A percentile compares a stretch with the other conserved stretches of the same genome.
Conservation (phyloP, 345 rosid species). For the Eucalyptus curtisii region DNA sequence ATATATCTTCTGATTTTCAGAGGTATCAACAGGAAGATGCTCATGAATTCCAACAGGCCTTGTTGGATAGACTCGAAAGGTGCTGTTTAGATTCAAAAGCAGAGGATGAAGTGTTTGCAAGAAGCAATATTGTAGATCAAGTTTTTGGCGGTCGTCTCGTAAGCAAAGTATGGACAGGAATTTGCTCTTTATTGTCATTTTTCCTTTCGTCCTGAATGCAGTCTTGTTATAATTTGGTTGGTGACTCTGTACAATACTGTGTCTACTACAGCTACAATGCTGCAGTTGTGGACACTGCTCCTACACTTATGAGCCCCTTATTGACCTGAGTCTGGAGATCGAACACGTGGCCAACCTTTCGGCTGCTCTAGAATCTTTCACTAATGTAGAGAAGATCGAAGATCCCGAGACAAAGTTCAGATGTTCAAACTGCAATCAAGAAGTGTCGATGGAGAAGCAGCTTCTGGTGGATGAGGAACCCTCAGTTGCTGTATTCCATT, state of each 20-base stretch:
- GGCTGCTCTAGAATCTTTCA: constrained; percentile 61
- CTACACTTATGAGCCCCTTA: constrained; percentile 42
- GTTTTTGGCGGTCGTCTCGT: constrained; percentile 68
- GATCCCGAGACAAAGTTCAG: constrained; percentile 36
- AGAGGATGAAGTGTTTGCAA: constrained; percentile 5
- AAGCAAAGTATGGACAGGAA: constrained; percentile 36
- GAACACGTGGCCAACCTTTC: constrained; percentile 42
- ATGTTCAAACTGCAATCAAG: constrained; percentile 64
- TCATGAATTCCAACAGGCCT: constrained; percentile 70
- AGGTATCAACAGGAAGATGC: constrained; percentile 79
- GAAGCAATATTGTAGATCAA: constrained; percentile 32
- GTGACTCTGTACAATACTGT: not conserved
- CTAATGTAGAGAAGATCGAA: constrained; percentile 67
- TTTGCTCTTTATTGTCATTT: not conserved
- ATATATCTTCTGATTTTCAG: constrained; percentile 41
- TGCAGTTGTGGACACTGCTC: constrained; percentile 57
- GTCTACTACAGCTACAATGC: constrained; percentile 41
- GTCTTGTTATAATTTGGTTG: not conserved
- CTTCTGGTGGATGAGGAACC: constrained; percentile 67
- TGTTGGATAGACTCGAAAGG: constrained; percentile 59
- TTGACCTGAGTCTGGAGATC: constrained; percentile 76
- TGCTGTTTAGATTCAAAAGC: constrained; percentile 32
- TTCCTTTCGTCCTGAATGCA: not conserved
- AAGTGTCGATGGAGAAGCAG: constrained; percentile 65
- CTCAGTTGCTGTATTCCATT: constrained; percentile 54